Evolutionary conservation across 2,329 filamentous ascomycete species (phyloP), one percentile per base, ranked within the genome.

Genomic region (Fusarium chlamydosporum): DNA sequence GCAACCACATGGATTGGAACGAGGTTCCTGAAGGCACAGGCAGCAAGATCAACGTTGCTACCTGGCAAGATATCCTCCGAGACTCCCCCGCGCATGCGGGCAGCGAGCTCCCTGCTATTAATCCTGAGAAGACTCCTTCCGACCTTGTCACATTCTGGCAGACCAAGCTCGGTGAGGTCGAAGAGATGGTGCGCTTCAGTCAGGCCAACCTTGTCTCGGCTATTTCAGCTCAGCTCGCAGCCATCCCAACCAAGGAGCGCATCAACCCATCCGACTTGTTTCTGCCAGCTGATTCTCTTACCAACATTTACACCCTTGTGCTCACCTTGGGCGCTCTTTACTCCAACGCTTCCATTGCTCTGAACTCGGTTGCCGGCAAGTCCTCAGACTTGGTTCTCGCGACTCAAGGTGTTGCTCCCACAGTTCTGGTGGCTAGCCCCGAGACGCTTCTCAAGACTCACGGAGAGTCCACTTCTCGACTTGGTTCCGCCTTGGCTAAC

Each of bases 1-100:
- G 90, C 82, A 88, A 89, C 72, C 95, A 98, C 77, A 91, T 99
- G 86, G 94, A 97, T 79, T 99, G 95, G 94, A 94, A 93, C 72
- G 92, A 95, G 76, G 88, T 94, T 3, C 94, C 94, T 12, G 87
- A 91, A 75, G 91, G 92, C 52, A 90, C 91, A 58, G 91, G 91
- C 16, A 88, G 91, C 59, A 89, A 86, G 65, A 84, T 97, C 64
- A 92, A 92, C 57, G 92, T 97, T 16, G 88, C 90, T n/a, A 96
- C 95, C 15, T 99, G 95, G 94, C 92, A 97, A 75, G 92, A 97
- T 62, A 86, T 98, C 54, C 82, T 97, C 27, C 88, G 91, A 68
- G 92, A 96, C 65, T 85, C 86, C 68, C 87, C 89, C 18, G 80
- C 82, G 29, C 83, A 82, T 55, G 84, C 86, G 37, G 87, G 85